Conservation (phyloP, 1,284 basidiomycete species). For the Ceratobasidium papillatum region DNA sequence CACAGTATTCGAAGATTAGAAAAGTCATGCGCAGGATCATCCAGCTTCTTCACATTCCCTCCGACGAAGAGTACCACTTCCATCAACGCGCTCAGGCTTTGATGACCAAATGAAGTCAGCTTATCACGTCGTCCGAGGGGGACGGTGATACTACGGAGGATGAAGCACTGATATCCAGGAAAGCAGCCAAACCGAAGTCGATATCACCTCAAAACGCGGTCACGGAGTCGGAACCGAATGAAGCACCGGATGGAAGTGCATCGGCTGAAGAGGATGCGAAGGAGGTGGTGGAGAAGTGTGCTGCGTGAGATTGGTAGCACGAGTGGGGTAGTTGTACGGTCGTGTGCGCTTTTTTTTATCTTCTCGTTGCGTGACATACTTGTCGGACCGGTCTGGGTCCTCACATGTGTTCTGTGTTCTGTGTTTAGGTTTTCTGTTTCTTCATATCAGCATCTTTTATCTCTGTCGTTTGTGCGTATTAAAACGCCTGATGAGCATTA, state of each 20-base stretch:
- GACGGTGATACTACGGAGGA: background rate
- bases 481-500: too few species aligned
- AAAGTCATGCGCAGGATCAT: slow-evolving; percentile 98
- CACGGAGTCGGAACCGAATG: slow-evolving; percentile 40
- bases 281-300: slow-evolving; percentile 22
- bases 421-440: too few species aligned
- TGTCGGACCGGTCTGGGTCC: background rate
- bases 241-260: background rate
- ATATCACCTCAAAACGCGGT: slow-evolving; percentile 6
- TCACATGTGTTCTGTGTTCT: background rate
- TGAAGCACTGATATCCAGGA: background rate
- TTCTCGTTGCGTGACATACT: background rate
- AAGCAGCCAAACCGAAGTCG: background rate
- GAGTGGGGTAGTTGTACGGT: background rate
- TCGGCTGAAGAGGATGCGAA: slow-evolving; percentile 10
- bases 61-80: slow-evolving; percentile 88
- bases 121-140: slow-evolving; percentile 26
- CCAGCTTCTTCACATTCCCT: slow-evolving; percentile 73
- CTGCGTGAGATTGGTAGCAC: too few species aligned
- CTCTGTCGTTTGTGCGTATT: too few species aligned
- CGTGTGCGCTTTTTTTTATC: background rate
- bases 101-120: slow-evolving; percentile 76
- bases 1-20: slow-evolving; percentile 91
- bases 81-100: slow-evolving; percentile 77
- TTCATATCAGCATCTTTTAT: too few species aligned